A percentile compares a stretch with the other conserved stretches of the same genome.
Evolutionary conservation across 2,329 filamentous ascomycete genomes (phyloP).

Genomic region (Drechslerella stenobrocha): DNA sequence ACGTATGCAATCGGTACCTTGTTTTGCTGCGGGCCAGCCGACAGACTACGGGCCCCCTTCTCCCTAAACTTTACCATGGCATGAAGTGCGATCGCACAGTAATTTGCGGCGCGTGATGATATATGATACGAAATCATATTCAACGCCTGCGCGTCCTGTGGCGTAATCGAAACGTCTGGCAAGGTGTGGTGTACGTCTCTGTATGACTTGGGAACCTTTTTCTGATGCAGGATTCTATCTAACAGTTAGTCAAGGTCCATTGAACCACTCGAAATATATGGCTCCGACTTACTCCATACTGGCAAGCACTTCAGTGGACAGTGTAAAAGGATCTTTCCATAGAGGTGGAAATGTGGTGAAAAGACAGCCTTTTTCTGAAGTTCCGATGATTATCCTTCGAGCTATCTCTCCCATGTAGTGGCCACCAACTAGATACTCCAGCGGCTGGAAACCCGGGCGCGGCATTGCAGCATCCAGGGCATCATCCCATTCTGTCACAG

Average conservation of each 20-base stretch:
- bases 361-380: not conserved
- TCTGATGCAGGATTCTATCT: constrained; percentile 5
- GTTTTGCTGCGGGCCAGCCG: constrained; percentile 9
- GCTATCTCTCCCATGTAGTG: constrained; percentile 70
- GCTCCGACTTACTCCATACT: constrained; percentile 40
- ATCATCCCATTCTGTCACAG: constrained; percentile 66
- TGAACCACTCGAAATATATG: too few relatives aligned
- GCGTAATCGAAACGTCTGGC: constrained; percentile 13
- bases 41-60: constrained; percentile 5
- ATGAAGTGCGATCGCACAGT: constrained; percentile 42
- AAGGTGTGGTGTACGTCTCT: constrained; percentile 10
- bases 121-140: constrained; percentile 31
- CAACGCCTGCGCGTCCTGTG: constrained; percentile 15
- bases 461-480: constrained; percentile 61
- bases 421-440: constrained; percentile 67
- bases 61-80: constrained; percentile 37
- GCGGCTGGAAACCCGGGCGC: constrained; percentile 65
- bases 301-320: constrained; percentile 37
- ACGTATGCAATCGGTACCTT: constrained; percentile 39
- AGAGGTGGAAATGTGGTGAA: constrained; percentile 7
- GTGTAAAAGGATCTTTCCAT: constrained; percentile 18
- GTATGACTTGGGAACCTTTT: constrained; percentile 22
- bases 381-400: constrained; percentile 54
- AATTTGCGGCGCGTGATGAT: constrained; percentile 34
- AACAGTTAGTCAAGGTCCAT: not conserved